Evolutionary conservation across 2,329 filamentous ascomycete species (phyloP).

Genomic region (Fusarium sp.): DNA sequence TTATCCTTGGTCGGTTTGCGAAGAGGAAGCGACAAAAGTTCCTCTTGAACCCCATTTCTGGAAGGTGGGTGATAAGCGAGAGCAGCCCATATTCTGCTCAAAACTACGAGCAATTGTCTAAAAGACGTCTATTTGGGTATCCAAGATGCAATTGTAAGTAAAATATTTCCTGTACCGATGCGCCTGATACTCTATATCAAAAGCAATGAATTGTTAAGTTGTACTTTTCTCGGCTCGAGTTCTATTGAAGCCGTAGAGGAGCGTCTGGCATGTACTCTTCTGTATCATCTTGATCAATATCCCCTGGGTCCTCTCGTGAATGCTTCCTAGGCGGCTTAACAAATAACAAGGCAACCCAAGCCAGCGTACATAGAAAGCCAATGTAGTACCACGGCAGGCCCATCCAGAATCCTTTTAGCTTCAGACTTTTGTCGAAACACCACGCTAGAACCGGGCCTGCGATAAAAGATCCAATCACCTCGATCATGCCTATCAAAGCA

Average conservation of each 20-base stretch:
- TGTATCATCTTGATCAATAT: constrained; percentile 31
- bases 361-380: constrained; percentile 44
- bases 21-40: constrained; percentile 36
- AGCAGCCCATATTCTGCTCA: background rate
- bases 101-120: background rate
- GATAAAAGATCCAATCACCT: constrained; percentile 54
- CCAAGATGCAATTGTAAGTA: background rate
- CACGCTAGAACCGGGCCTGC: constrained; percentile 56
- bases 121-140: constrained; percentile 25
- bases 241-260: constrained; percentile 40
- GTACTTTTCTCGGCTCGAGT: background rate
- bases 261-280: constrained; percentile 41
- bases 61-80: constrained; percentile 33
- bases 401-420: constrained; percentile 50
- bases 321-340: constrained; percentile 49
- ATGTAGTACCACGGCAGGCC: constrained; percentile 57
- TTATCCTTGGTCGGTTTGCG: background rate
- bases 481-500: constrained; percentile 55
- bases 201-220: background rate
- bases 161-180: background rate
- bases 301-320: constrained; percentile 15
- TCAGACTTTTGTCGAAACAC: constrained; percentile 53
- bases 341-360: constrained; percentile 47
- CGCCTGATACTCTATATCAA: background rate
- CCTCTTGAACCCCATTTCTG: constrained; percentile 30